These are phyloP conservation scores for Aegilops umbellulata DNA, from an alignment of 176 grass and related monocot species.

Conservation along the genomic window DNA sequence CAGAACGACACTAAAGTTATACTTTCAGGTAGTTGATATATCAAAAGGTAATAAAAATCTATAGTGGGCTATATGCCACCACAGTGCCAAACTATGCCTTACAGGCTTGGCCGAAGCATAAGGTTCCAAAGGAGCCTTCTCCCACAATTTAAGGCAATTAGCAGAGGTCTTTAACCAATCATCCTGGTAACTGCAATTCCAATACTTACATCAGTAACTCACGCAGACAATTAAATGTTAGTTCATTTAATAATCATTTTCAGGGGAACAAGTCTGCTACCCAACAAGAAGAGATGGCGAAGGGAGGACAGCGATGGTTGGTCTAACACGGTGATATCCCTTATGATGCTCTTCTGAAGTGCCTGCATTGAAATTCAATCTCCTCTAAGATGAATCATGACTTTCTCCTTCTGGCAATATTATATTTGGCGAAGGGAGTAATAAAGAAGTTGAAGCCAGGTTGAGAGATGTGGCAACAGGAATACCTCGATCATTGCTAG, in stretches of 20 bases:
- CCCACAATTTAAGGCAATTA: slow-evolving; percentile 81
- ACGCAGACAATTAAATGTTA: slow-evolving; percentile 26
- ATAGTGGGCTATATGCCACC: neutral
- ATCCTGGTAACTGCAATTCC: slow-evolving; percentile 87
- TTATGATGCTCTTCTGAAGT: slow-evolving; percentile 80
- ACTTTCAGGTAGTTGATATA: neutral
- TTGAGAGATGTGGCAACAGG: neutral
- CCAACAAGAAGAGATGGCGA: slow-evolving; percentile 89
- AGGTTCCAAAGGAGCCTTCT: slow-evolving; percentile 96
- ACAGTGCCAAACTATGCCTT: slow-evolving; percentile 30
- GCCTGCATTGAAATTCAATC: slow-evolving; percentile 50
- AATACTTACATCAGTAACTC: slow-evolving; percentile 37
- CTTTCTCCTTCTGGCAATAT: slow-evolving; percentile 51
- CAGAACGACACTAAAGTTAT: neutral
- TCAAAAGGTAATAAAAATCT: neutral
- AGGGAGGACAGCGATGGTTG: slow-evolving; percentile 68
- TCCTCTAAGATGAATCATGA: slow-evolving; percentile 51
- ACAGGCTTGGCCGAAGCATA: slow-evolving; percentile 92
- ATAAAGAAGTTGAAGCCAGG: slow-evolving; percentile 17
- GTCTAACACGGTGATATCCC: slow-evolving; percentile 65
- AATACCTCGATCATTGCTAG: slow-evolving; percentile 65
- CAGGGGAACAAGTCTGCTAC: slow-evolving; percentile 49
- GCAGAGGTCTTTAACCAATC: slow-evolving; percentile 90
- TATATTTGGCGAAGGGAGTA: slow-evolving; percentile 23
- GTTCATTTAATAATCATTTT: slow-evolving; percentile 19